Evolutionary conservation across 352 stramenopile genomes (phyloP), one percentile per base, ranked within the genome.

Genomic region (Globisporangium echinulatum): DNA sequence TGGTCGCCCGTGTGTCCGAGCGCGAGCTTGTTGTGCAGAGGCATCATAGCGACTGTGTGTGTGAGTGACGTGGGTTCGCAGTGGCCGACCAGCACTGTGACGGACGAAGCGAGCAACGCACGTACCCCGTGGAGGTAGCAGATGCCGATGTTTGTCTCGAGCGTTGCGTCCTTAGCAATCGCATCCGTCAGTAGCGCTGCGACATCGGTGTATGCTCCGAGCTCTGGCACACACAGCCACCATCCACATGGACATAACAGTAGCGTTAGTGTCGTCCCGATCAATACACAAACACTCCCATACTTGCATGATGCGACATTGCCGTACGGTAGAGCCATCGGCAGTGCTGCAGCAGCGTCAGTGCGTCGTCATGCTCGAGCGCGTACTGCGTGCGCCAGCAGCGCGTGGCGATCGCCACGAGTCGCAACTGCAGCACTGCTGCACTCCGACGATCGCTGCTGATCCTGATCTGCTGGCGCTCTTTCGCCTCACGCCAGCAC

Each of bases 281-380:
- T 39, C n/a, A 11, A 46, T 52, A 8, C n/a, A 37, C 39, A 52
- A 5, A 54, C 14, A 40, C 19, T 43, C 36, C 43, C 7, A 40
- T 49, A 25, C 4, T 9, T 33, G 25, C 7, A 47, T 9, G 11
- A 36, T 36, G 4, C n/a, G 14, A 25, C 4, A 36, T 52, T 5
- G 10, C 43, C 72, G 64, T 64, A 90, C 83, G 66, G 57, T 85
- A 93, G 47, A 90, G 81, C 83, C 83, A 93, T n/a, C 83, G 63
- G 11, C 74, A 74, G 9, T 87, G 49, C 53, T 90, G 80, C 38
- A 93, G 57, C 10, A 66, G 58, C 25, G 54, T 49, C 43, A 69
- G 44, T 8, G 39, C 55, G 3, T 48, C n/a, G 3, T 52, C 56
- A n/a, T 85, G 71, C 39, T 88, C 71, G 44, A 93, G 69, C 14